Evolutionary conservation across 805 yeast species (phyloP), one percentile per base, ranked within the genome.

Genomic region (Metschnikowia sp.): DNA sequence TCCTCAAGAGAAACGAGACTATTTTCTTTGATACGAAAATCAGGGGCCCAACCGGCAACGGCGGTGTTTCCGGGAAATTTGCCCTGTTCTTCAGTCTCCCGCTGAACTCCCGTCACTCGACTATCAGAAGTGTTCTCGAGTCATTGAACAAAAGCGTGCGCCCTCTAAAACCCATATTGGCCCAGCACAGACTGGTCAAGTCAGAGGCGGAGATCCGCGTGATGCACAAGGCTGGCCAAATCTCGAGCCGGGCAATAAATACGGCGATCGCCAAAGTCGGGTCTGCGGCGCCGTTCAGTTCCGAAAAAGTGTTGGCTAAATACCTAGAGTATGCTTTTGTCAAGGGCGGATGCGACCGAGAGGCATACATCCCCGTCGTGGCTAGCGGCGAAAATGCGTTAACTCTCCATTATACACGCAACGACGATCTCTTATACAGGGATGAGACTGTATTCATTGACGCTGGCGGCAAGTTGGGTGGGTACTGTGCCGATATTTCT

Each of bases 401-500:
- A 35, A 87, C 92, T 35, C 92, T 94, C 50, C 99, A 94, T 66
- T 94, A 94, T 64, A 91, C 96, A 0, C 74, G 96, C 49, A 94
- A 94, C 60, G 96, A 94, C 65, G 96, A 88, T 60, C 66, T 86
- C 10, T 75, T 94, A 52, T 78, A 78, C 48, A 77, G 79, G 37
- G 89, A 83, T 53, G 97, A 92, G 52, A 69, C 88, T 74, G 96
- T 90, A 8, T 78, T 94, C 29, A 90, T 94, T 3, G 99, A 94
- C 66, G 98, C 98, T 3, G 95, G 96, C 1, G 99, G 98, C 4
- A 78, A 86, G 42, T 64, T 85, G 37, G 99, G 98, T 36, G 97
- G 97, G 1, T 94, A 94, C 65, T 84, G 96, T 61, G 84, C 97
- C 1, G 99, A 94, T 66, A 94, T 94, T 39, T 91, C 98, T 2